Evolutionary conservation across 2,329 filamentous ascomycete species (phyloP), one percentile per base, ranked within the genome.

Genomic region (Pseudocercospora ulei): DNA sequence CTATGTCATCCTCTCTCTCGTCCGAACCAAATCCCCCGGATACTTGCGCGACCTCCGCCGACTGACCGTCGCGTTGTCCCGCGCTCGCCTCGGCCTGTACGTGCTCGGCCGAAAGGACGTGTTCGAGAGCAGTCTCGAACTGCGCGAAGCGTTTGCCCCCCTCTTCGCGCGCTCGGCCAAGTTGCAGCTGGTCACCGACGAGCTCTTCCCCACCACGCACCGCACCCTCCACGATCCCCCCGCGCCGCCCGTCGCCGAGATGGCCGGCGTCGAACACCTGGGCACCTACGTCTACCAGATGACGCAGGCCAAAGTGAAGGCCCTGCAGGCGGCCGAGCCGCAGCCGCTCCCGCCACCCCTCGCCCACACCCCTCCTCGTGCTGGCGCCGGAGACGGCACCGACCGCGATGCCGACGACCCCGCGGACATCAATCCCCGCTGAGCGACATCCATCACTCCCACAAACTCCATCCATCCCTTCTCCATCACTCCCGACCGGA

Each of bases 251-350:
- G 28, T 19, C 7, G 79, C 77, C 1, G 69, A 76, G 12, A 96
- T 98, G 83, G 82, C 88, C 53, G 76, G 82, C 20, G 79, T 96
- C 1, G 88, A 98, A 66, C 90, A 98, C 65, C 63, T 98, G 22
- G 90, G 90, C 0, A 82, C 94, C 63, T 98, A 95, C 61, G 88
- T 98, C 13, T 94, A 76, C 59, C 84, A 98, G 62, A 98, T 98
- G 85, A 93, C 86, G 3, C 75, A 80, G 55, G 76, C 76, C 5
- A 80, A 78, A 61, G 61, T 79, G 1, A 71, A 75, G 54, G 69
- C 68, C 28, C 54, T 78, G 53, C 75, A 69, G 48, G 63, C 60
- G 30, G 60, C 58, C 4, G 57, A n/a, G n/a, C n/a, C n/a, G n/a
- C n/a, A n/a, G n/a, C n/a, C n/a, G n/a, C n/a, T n/a, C n/a, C n/a